phyloP scores from a whole-genome alignment of 2,329 filamentous ascomycete genomes.

The Cladosporium oxysporum region DNA sequence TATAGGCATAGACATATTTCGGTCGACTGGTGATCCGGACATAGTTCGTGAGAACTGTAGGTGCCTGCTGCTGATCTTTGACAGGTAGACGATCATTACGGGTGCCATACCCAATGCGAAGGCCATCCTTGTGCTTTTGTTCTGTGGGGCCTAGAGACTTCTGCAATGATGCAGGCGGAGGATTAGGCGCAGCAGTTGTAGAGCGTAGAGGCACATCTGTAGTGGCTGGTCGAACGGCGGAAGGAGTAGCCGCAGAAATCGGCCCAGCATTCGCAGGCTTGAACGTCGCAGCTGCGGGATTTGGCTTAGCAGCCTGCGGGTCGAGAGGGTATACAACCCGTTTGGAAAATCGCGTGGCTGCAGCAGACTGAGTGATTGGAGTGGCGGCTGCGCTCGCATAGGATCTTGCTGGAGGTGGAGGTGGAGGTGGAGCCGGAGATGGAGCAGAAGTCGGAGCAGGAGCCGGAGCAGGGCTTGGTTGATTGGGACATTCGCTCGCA shows the following conservation, averaged over 20 bases:
- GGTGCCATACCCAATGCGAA: background rate
- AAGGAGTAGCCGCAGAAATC: background rate
- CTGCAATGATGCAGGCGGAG: background rate
- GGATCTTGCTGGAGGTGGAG: background rate
- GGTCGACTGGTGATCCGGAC: slow-evolving; percentile 13
- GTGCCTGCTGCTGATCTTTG: too few species aligned
- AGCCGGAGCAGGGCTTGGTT: background rate
- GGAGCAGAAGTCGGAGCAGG: background rate
- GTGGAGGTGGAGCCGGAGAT: background rate
- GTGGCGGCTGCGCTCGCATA: background rate
- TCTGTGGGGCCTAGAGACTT: background rate
- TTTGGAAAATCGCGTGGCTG: background rate
- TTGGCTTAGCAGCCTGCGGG: background rate
- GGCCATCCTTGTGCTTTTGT: background rate
- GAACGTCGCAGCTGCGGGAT: background rate
- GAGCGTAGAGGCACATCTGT: background rate
- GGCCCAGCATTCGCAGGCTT: background rate
- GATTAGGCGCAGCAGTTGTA: background rate
- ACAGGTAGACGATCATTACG: too few species aligned
- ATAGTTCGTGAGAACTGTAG: slow-evolving; percentile 18
- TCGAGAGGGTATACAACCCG: background rate
- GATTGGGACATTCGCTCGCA: background rate
- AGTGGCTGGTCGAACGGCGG: background rate
- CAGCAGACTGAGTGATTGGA: background rate
- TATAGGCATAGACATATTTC: slow-evolving; percentile 16